phyloP scores from a whole-genome alignment of 257 asterid species.

The Penstemon eatonii region DNA sequence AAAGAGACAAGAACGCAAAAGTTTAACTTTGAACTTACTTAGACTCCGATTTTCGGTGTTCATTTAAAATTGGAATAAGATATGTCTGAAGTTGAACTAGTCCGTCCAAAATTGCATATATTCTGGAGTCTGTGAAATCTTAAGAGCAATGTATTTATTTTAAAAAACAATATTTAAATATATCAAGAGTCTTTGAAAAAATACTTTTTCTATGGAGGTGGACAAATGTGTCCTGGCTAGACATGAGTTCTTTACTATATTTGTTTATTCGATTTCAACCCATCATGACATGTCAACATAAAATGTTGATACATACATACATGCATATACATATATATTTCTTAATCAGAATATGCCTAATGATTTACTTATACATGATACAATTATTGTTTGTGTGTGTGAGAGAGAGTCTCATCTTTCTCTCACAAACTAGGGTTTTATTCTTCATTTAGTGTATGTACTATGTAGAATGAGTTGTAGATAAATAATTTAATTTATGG shows the following conservation, averaged over 20 bases:
- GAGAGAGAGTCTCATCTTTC: constrained; percentile 41
- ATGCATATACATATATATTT: constrained; percentile 19
- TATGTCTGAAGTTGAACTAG: constrained; percentile 34
- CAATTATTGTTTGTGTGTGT: constrained; percentile 28
- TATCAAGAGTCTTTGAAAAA: constrained; percentile 39
- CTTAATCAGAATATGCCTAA: neutral
- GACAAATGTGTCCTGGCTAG: constrained; percentile 59
- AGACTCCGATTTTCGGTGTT: constrained; percentile 37
- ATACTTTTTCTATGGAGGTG: constrained; percentile 37
- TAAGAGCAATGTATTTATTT: neutral
- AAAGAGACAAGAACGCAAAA: constrained; percentile 54
- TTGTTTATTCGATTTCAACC: neutral
- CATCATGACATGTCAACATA: constrained; percentile 37
- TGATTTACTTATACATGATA: neutral
- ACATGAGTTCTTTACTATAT: constrained; percentile 41
- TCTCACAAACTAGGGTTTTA: constrained; percentile 52
- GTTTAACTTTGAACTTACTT: constrained; percentile 62
- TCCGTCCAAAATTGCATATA: constrained; percentile 28
- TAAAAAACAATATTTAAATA: neutral
- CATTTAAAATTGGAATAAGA: too few species aligned
- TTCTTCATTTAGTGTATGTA: constrained; percentile 33
- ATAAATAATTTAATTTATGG: constrained; percentile 27
- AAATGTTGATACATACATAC: constrained; percentile 22
- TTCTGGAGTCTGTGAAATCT: constrained; percentile 34
- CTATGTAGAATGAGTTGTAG: constrained; percentile 20